Percentiles rank a stretch among this genome's conserved stretches.
These are phyloP conservation scores for Flaveria robusta DNA, from an alignment of 129 eudicot species.

Conservation along the genomic window DNA sequence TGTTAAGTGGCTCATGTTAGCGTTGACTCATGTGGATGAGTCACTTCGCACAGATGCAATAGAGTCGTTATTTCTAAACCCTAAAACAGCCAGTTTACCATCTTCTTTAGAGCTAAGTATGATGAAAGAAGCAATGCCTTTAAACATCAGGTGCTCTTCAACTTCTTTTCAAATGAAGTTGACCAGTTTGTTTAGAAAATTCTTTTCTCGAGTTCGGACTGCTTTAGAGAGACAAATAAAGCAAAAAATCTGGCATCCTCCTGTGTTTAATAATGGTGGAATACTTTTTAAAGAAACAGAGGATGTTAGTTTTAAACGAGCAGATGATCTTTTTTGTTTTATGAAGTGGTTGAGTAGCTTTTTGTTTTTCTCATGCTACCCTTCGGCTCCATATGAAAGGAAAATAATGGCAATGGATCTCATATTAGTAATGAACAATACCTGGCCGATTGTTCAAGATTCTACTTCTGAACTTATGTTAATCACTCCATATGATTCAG, in stretches of 20 bases:
- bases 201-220: constrained; percentile 87
- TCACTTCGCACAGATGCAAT: constrained; percentile 95
- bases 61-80: constrained; percentile 88
- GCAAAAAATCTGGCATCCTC: constrained; percentile 75
- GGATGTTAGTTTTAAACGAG: constrained; percentile 38
- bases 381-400: constrained; percentile 98
- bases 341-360: constrained; percentile 89
- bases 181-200: constrained; percentile 86
- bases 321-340: constrained; percentile 66
- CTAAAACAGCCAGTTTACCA: constrained; percentile 89
- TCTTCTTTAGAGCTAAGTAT: constrained; percentile 83
- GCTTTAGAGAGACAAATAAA: constrained; percentile 85
- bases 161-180: constrained; percentile 97
- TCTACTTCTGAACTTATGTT: constrained; percentile 36
- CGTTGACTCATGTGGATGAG: constrained; percentile 87
- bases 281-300: constrained; percentile 29
- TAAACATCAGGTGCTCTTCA: constrained; percentile 92
- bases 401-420: constrained; percentile 97
- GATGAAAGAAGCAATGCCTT: constrained; percentile 85
- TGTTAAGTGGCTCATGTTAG: constrained; percentile 69
- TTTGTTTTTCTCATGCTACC: constrained; percentile 86
- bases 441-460: constrained; percentile 63
- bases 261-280: constrained; percentile 31
- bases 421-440: constrained; percentile 69
- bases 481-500: constrained; percentile 70